Evolutionary conservation across 176 grass and related monocot genomes (phyloP), one percentile per base, ranked within the genome.

Genomic region (Canna indica): DNA sequence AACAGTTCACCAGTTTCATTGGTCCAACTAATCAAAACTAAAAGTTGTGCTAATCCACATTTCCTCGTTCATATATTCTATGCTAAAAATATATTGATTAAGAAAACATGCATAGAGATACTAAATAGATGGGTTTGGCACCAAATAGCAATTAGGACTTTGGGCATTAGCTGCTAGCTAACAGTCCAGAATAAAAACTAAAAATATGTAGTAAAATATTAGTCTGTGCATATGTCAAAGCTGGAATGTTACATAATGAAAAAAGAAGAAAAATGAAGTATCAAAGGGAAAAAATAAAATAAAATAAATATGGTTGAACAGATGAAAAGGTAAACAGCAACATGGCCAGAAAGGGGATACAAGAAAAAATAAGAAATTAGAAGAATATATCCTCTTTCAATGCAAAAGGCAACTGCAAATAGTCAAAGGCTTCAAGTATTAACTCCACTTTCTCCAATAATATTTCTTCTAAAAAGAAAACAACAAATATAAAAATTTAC

Each of bases 391-490:
- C 93, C 44, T 73, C 91, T 82, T 92, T 92, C 69, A 97, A 81
- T 15, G 93, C 88, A 65, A 97, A 97, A 50, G 93, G 88, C 64
- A 97, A 50, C 65, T 97, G 93, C 77, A 97, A 77, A 77, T 92
- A 97, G 82, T 97, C 93, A 25, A 97, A 97, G 76, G 93, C 88
- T 73, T 97, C 93, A 27, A 97, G 81, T 80, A 90, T 97, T 56
- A 97, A 70, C 67, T 97, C 93, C 52, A 92, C 93, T 75, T 97
- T 92, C 77, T 92, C 88, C 75, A 97, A 65, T 39, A 90, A 76
- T 81, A 97, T 79, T 78, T 91, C 88, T 59, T 92, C 93, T 92
- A 86, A 42, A 73, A 69, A 73, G 79, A 57, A 27, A 52, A 5
- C 9, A 39, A 62, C 60, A 58, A 74, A 59, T 0, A 56, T 33